These are phyloP conservation scores for Phaseolus lunatus DNA, from an alignment of 306 rosid species.

Conservation along the genomic window DNA sequence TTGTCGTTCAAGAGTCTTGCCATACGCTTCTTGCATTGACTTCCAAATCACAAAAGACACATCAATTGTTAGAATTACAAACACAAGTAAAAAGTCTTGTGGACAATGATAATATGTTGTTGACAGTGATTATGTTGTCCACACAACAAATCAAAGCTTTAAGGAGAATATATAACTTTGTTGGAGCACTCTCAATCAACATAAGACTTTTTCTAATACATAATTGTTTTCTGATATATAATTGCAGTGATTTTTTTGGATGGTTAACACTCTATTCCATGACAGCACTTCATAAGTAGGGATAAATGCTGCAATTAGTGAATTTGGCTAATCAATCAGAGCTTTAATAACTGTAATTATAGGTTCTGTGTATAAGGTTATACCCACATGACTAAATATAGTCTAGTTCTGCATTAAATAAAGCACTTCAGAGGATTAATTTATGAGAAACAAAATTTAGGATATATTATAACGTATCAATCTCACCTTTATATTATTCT, in stretches of 20 bases:
- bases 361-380: too few species aligned
- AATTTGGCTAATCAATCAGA: too few species aligned
- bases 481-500: slow-evolving; percentile 32
- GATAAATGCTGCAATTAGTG: too few species aligned
- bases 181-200: too few species aligned
- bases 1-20: slow-evolving; percentile 61
- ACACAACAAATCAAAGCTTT: neutral
- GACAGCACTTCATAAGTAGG: too few species aligned
- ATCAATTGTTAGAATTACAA: slow-evolving; percentile 19
- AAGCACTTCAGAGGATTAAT: too few species aligned
- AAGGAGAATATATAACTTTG: too few species aligned
- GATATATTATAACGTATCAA: neutral
- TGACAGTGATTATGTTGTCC: neutral
- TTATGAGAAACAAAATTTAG: neutral
- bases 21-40: slow-evolving; percentile 72
- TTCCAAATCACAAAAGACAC: slow-evolving; percentile 24
- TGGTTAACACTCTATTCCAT: too few species aligned
- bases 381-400: neutral
- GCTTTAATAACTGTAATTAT: neutral
- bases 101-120: neutral
- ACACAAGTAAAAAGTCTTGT: neutral
- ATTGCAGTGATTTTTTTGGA: too few species aligned
- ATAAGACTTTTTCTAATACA: too few species aligned
- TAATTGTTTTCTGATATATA: too few species aligned
- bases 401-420: neutral